phyloP scores from a whole-genome alignment of 352 stramenopile species.

The Achlya hypogyna region DNA sequence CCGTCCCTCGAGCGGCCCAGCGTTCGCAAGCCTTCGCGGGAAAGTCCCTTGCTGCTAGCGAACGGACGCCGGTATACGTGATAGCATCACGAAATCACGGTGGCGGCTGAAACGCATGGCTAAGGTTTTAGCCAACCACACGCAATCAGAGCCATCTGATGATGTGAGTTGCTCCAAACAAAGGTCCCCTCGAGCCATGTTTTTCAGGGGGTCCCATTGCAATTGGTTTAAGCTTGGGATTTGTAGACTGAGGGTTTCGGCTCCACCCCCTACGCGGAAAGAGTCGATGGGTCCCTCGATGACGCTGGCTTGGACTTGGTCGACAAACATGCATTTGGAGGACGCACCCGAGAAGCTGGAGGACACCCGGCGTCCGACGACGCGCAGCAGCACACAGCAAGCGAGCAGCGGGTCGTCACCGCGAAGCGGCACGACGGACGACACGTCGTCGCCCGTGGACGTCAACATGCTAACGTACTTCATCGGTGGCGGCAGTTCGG shows the following conservation, averaged over 20 bases:
- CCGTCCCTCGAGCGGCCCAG: no score
- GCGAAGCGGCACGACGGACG: background rate
- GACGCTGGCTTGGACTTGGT: background rate
- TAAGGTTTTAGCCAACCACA: slow-evolving; percentile 1
- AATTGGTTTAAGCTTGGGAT: background rate
- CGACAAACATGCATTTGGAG: slow-evolving; percentile 6
- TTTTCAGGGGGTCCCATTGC: background rate
- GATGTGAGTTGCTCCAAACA: slow-evolving; percentile 5
- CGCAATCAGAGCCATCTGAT: slow-evolving; percentile 6
- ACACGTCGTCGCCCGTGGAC: background rate
- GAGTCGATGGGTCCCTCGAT: background rate
- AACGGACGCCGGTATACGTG: background rate
- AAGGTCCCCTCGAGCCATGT: background rate
- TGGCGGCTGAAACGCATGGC: background rate
- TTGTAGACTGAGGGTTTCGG: background rate
- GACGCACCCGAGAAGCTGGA: background rate
- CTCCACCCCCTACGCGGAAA: background rate
- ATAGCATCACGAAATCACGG: background rate
- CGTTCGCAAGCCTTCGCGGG: no score
- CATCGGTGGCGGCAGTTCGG: background rate
- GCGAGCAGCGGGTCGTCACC: background rate
- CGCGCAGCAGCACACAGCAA: background rate
- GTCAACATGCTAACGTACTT: slow-evolving; percentile 15
- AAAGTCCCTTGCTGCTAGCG: background rate
- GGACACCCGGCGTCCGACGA: background rate